These are phyloP conservation scores for Telfairia occidentalis DNA, from an alignment of 331 rosid genomes.

Conservation along the genomic window DNA sequence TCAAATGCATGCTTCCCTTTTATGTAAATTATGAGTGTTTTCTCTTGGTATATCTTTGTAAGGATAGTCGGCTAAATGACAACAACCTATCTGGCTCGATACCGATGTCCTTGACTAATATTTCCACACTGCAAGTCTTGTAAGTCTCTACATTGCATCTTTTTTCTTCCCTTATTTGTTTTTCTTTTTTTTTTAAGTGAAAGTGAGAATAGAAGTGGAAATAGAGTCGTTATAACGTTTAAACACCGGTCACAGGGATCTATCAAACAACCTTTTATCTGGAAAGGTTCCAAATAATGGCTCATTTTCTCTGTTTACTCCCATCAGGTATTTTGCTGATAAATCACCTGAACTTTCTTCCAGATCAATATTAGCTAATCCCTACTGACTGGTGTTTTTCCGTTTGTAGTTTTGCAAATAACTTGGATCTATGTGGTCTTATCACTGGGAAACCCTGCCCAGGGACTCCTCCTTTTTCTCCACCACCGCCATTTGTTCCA, in stretches of 20 bases:
- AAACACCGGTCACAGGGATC: slow-evolving; percentile 36
- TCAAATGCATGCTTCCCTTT: neutral
- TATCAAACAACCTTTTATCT: slow-evolving; percentile 47
- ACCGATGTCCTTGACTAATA: slow-evolving; percentile 37
- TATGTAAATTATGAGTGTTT: neutral
- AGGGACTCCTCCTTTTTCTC: slow-evolving; percentile 18
- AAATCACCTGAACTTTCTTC: neutral
- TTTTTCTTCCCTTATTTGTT: too few species aligned
- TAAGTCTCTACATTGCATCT: slow-evolving; percentile 30
- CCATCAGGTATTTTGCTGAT: slow-evolving; percentile 46
- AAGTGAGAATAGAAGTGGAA: neutral
- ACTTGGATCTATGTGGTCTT: slow-evolving; percentile 15
- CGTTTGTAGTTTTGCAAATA: slow-evolving; percentile 10
- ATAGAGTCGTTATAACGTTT: slow-evolving; percentile 7
- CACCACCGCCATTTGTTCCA: slow-evolving; percentile 17
- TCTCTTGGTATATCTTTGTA: slow-evolving; percentile 9
- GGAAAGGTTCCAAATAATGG: slow-evolving; percentile 62
- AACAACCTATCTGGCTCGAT: slow-evolving; percentile 51
- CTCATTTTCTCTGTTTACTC: slow-evolving; percentile 75
- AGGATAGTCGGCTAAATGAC: slow-evolving; percentile 83
- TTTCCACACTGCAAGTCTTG: slow-evolving; percentile 68
- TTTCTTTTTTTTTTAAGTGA: neutral
- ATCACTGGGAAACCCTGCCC: slow-evolving; percentile 21
- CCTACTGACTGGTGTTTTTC: neutral
- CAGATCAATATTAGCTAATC: neutral